phyloP scores from a whole-genome alignment of 2,329 filamentous ascomycete species.

The Ophiostoma ips region DNA sequence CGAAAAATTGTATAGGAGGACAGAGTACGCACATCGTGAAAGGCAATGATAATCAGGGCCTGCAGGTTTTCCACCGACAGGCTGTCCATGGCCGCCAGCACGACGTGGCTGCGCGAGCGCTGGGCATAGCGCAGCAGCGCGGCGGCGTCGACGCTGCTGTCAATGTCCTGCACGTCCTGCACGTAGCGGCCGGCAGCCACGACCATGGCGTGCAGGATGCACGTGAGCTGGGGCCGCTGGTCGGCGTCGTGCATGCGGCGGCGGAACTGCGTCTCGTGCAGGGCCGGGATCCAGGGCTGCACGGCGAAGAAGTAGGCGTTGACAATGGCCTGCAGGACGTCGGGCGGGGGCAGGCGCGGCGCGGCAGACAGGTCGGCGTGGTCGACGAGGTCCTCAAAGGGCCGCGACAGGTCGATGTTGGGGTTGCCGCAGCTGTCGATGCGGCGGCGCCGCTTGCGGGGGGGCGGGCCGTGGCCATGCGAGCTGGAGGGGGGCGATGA shows the following conservation, averaged over 20 bases:
- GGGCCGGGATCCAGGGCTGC: constrained; percentile 25
- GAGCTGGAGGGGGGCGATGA: not conserved
- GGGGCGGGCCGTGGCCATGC: not conserved
- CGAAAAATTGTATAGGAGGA: too few relatives aligned
- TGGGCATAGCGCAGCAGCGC: constrained; percentile 8
- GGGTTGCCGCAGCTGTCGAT: constrained; percentile 11
- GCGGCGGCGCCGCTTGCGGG: constrained; percentile 7
- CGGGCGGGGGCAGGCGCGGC: constrained; percentile 2
- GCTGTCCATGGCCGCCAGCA: constrained; percentile 20
- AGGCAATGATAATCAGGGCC: constrained; percentile 22
- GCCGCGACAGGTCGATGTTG: constrained; percentile 4
- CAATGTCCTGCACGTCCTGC: not conserved
- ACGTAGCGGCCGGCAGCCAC: constrained; percentile 10
- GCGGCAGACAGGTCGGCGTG: not conserved
- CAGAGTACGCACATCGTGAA: constrained; percentile 21
- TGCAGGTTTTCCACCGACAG: constrained; percentile 23
- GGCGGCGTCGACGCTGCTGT: constrained; percentile 15
- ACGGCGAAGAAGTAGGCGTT: constrained; percentile 20
- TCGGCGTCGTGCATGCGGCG: constrained; percentile 15
- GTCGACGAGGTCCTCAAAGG: constrained; percentile 1
- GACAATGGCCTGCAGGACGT: constrained; percentile 16
- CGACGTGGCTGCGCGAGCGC: constrained; percentile 14
- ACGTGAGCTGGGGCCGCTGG: constrained; percentile 16
- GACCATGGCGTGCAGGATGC: constrained; percentile 23
- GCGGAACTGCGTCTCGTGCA: constrained; percentile 22